Evolutionary conservation across 129 eudicot species (phyloP), one percentile per base, ranked within the genome.

Genomic region (Helianthus annuus): DNA sequence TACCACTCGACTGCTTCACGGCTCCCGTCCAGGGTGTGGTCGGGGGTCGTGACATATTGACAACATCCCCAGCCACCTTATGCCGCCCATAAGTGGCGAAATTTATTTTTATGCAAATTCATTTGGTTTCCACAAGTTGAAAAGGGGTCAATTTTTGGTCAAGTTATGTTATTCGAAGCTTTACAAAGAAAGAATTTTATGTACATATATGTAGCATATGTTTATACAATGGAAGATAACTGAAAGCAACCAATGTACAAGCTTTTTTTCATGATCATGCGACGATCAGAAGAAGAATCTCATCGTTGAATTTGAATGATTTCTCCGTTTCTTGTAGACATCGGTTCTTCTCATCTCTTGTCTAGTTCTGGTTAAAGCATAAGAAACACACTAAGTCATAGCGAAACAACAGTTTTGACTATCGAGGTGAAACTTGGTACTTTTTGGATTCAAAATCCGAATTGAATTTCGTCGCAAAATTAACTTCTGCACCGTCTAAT

Each of bases 241-340:
- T 38, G 32, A 48, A 71, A 76, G 71, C 87, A 29, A 52, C 80
- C n/a, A 51, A 39, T 44, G 29, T 64, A 49, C 58, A 40, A 40
- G 74, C 61, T 53, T 63, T n/a, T 64, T 73, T 69, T n/a, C 32
- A 17, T 64, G 40, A 62, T 88, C 81, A 94, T 48, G 91, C 68
- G 78, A 90, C 40, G 76, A 94, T 88, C 51, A 94, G 78, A 77
- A 79, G 91, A 7, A 94, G 92, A 51, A 94, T 83, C 7, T 90
- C 89, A 56, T 91, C 89, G 0, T 96, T 87, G 64, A 73, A 84
- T 79, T 90, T 81, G 82, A 94, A 94, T 1, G 98, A 94, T 68
- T 88, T 94, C 87, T 90, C 93, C 1, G 98, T 94, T 83, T 90
- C 98, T 83, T 94, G 93, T 69, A 94, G 80, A 71, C 97, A 94